Percentiles rank a stretch among this genome's conserved stretches.
phyloP scores from a whole-genome alignment of 352 stramenopile species.

The Peronosclerospora sorghi region DNA sequence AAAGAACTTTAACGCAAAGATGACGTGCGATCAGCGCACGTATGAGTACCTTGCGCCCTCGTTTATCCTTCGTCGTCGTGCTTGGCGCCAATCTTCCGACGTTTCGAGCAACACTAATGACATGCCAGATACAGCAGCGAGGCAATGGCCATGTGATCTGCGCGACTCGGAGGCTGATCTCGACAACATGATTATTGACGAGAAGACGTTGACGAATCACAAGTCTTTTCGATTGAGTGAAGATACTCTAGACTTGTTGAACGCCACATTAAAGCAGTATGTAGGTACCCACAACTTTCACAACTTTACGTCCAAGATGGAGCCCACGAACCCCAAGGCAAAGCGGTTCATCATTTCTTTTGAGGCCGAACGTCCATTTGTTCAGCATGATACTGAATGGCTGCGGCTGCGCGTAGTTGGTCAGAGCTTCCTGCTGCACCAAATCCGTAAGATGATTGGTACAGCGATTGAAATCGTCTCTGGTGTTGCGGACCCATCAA shows the following conservation, averaged over 20 bases:
- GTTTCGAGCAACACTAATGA: conserved; percentile 1
- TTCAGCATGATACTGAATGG: conserved; percentile 90
- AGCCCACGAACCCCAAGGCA: conserved; percentile 67
- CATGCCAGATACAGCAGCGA: conserved; percentile 1
- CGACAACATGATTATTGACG: conserved; percentile 40
- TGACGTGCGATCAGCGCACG: conserved; percentile 78
- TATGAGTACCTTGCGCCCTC: conserved; percentile 88
- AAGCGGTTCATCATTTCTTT: conserved; percentile 92
- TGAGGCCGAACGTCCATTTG: conserved; percentile 54
- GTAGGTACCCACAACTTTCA: conserved; percentile 91
- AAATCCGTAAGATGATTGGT: conserved; percentile 98
- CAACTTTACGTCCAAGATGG: conserved; percentile 93
- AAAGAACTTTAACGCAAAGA: conserved; percentile 88
- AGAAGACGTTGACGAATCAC: conserved; percentile 49
- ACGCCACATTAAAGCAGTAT: conserved; percentile 50
- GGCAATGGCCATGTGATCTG: conserved; percentile 26
- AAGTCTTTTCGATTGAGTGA: conserved; percentile 62
- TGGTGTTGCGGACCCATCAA: conserved; percentile 32
- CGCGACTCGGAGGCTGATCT: conserved; percentile 32
- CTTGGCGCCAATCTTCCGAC: background rate
- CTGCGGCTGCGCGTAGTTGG: conserved; percentile 90
- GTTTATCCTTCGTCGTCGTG: conserved; percentile 68
- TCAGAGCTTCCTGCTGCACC: conserved; percentile 95
- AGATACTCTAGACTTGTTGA: conserved; percentile 36
- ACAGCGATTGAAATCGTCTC: conserved; percentile 66